Base-by-base conservation (phyloP, 345 rosid genomes). In the Carallia brachiata region DNA sequence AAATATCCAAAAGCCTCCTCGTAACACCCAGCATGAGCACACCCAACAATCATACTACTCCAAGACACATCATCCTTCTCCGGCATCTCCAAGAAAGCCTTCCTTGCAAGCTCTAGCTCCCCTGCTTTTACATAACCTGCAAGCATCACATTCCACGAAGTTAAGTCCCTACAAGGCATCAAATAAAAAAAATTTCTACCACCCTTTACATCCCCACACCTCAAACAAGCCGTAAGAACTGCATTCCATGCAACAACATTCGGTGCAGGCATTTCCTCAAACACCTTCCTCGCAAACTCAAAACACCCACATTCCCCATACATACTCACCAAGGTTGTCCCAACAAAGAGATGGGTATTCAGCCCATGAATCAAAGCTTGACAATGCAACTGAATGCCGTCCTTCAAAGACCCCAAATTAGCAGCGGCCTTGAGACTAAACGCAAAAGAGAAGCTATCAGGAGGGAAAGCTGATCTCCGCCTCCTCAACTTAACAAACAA, bases 61-160 rank as follows among this genome's bases (percentile, higher is more conserved):
- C 90, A 88, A 1, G 92, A 88, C 27, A 88, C 85, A 70, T 70
- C 85, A 78, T 88, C 88, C 70, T 64, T 84, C 50, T 62, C 48
- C 16, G 85, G 82, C 96, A 94, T 90, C 72, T 84, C 88, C 58
- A 79, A 50, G 67, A 94, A 94, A 67, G 84, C 78, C 75, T 86
- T 85, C 74, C 86, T 69, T 6, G 98, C 98, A 69, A 82, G 86
- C 37, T 80, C 86, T 2, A 93, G 72, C 75, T 77, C 90, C 36
- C 86, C 90, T 27, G 84, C 86, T 73, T 86, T 91, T 0, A 91
- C 83, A 47, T 87, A 86, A 66, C 95, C 91, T 2, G 97, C 91
- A 27, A 94, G 86, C 94, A 94, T 88, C 18, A 90, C 91, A 68
- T 96, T 91, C 96, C 98, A 89, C n/a, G 94, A 84, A n/a, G 88